Conservation (phyloP, 1,284 basidiomycete genomes). For the Pseudozyma tsukubaensis region DNA sequence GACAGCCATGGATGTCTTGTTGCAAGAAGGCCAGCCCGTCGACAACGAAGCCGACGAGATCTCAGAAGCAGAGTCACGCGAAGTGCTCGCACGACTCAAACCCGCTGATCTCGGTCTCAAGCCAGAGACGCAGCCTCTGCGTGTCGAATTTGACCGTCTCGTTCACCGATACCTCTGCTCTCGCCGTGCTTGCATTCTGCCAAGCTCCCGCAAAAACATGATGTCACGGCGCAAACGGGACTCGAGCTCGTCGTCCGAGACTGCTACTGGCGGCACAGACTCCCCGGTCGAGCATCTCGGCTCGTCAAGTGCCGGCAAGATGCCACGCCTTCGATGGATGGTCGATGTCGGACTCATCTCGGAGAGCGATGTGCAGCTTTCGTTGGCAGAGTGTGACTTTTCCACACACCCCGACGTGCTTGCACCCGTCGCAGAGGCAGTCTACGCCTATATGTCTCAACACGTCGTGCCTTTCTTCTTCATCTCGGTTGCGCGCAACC, state of each 20-base stretch:
- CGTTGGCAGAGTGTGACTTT: constrained; percentile 36
- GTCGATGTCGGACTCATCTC: constrained; percentile 54
- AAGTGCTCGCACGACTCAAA: constrained; percentile 26
- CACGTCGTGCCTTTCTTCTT: constrained; percentile 58
- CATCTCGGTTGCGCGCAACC: constrained; percentile 48
- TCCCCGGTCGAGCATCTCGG: constrained; percentile 6
- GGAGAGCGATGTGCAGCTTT: constrained; percentile 31
- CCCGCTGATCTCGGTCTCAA: constrained; percentile 37
- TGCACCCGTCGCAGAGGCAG: constrained; percentile 40
- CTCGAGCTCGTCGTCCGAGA: constrained; percentile 27
- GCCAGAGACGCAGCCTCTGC: constrained; percentile 39
- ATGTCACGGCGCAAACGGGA: constrained; percentile 11
- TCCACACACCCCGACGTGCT: constrained; percentile 55
- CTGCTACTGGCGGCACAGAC: constrained; percentile 10
- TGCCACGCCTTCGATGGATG: constrained; percentile 55
- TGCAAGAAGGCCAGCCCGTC: constrained; percentile 2
- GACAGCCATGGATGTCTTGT: constrained; percentile 23
- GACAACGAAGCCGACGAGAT: constrained; percentile 12
- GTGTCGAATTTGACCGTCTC: constrained; percentile 44
- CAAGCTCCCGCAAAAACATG: constrained; percentile 11
- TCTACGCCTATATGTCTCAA: constrained; percentile 49
- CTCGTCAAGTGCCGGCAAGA: constrained; percentile 14
- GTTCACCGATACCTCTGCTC: constrained; percentile 45
- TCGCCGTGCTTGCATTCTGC: constrained; percentile 26
- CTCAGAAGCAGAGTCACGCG: constrained; percentile 15